phyloP scores from a whole-genome alignment of 2,329 filamentous ascomycete species.

The Periconia sp. region DNA sequence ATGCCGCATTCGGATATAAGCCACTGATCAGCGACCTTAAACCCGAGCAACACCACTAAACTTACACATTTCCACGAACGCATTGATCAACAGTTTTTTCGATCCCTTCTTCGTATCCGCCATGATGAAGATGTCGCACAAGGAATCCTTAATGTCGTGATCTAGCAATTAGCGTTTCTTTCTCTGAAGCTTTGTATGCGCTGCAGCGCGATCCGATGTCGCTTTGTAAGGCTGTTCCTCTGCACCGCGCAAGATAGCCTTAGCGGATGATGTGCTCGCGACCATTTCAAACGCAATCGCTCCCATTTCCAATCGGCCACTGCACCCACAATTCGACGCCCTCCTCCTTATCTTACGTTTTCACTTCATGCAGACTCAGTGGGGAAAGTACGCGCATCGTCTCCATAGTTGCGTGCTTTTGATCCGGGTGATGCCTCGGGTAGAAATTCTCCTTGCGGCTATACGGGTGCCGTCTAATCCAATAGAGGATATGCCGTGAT shows the following conservation, averaged over 20 bases:
- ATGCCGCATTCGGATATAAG: neutral
- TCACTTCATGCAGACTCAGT: too few species aligned
- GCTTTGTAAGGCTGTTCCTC: conserved; percentile 10
- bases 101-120: conserved; percentile 33
- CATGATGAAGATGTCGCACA: conserved; percentile 12
- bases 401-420: conserved; percentile 1
- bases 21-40: neutral
- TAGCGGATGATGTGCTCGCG: conserved; percentile 31
- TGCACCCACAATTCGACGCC: too few species aligned
- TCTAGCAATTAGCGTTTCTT: conserved; percentile 10
- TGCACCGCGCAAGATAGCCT: neutral
- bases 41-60: conserved; percentile 27
- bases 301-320: conserved; percentile 1
- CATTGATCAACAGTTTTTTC: conserved; percentile 47
- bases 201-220: conserved; percentile 20
- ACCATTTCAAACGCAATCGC: conserved; percentile 27
- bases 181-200: conserved; percentile 1
- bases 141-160: conserved; percentile 16
- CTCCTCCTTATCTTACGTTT: too few species aligned
- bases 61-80: conserved; percentile 47
- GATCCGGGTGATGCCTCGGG: neutral
- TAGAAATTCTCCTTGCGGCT: too few species aligned
- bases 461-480: too few species aligned
- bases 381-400: neutral
- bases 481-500: too few species aligned